These are phyloP conservation scores for Mycena haematopus DNA, from an alignment of 768 basidiomycete species.

Conservation along the genomic window DNA sequence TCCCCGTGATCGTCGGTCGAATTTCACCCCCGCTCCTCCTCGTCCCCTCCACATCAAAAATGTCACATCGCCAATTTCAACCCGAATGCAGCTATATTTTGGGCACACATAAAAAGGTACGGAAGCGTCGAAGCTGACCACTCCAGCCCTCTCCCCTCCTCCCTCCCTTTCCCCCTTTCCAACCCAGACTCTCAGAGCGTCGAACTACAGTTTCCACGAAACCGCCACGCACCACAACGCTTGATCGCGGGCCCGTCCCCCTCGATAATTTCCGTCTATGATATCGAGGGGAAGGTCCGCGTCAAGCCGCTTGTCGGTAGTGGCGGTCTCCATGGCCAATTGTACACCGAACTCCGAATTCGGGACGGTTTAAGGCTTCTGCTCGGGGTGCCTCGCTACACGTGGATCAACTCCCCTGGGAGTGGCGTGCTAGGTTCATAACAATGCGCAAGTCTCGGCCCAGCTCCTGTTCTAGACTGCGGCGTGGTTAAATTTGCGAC, in stretches of 20 bases:
- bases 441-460: too few relatives aligned
- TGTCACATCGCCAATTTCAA: conserved; percentile 17
- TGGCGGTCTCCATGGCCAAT: conserved; percentile 19
- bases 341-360: background rate
- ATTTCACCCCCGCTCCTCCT: conserved; percentile 18
- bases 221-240: conserved; percentile 26
- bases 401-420: background rate
- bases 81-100: conserved; percentile 6
- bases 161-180: background rate
- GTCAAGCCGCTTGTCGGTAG: conserved; percentile 34
- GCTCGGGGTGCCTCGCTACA: background rate
- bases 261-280: background rate
- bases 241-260: conserved; percentile 21
- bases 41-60: conserved; percentile 15
- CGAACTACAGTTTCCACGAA: background rate
- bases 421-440: background rate
- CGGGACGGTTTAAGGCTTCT: too few relatives aligned
- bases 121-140: background rate
- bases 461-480: background rate
- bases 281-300: conserved; percentile 10
- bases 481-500: background rate
- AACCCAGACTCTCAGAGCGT: background rate
- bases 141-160: background rate
- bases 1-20: conserved; percentile 27
- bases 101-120: conserved; percentile 4